Evolutionary conservation across 2,329 filamentous ascomycete species (phyloP), one percentile per base, ranked within the genome.

Genomic region (Trichoderma lentiforme): DNA sequence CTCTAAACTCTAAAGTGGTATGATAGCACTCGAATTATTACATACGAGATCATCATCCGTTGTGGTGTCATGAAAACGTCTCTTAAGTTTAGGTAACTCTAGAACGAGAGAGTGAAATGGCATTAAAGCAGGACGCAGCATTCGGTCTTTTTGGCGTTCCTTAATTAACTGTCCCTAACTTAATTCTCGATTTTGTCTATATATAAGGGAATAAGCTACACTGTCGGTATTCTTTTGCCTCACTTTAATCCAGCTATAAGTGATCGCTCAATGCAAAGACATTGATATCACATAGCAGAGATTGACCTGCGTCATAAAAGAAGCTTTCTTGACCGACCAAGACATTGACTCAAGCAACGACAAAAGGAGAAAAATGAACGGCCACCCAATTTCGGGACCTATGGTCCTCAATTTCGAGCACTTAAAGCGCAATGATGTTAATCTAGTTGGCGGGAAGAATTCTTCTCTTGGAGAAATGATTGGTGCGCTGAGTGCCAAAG

Each of bases 381-480:
- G 18, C 58, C 12, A 15, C 9, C 6, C 32, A 1, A 18, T 39
- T 39, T 34, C 11, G 14, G 61, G 61, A 30, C 61, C 21, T 8
- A 39, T 63, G 15, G 61, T 63, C 36, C 66, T 32, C 34, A n/a
- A 69, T 36, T 69, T 69, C 14, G 56, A 69, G 34, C 66, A 62
- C 30, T 15, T 69, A 21, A 15, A 56, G n/a, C 53, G 51, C 9
- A 69, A 34, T 4, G 66, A 69, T 62, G 66, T 26, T n/a, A n/a
- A 32, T n/a, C 15, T 79, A 8, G 81, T 82, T 7, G 81, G 81
- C 18, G 80, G 81, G 8, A 82, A 82, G 74, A 82, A 82, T 65
- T 78, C 80, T 14, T 82, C 81, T 2, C 73, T 82, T 24, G 81
- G 81, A 4, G 81, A 82, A 73, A 82, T 82, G 79, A 81, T 82